These are phyloP conservation scores for Phytophthora ramorum DNA, from an alignment of 352 stramenopile genomes.

Conservation along the genomic window DNA sequence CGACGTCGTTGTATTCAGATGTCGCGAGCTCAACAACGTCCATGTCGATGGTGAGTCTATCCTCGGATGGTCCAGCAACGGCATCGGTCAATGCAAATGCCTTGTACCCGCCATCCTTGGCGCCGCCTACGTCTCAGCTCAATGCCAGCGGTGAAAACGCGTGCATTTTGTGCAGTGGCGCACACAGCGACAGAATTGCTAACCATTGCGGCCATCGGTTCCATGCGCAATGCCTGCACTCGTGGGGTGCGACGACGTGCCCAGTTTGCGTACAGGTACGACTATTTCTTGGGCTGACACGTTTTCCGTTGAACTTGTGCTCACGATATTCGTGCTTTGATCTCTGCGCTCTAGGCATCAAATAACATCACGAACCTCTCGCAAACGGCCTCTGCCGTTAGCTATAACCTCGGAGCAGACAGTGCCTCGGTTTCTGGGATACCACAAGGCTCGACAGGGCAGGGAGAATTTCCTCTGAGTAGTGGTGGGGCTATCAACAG, in stretches of 20 bases:
- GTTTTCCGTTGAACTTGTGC: conserved; percentile 8
- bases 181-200: conserved; percentile 58
- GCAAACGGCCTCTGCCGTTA: conserved; percentile 14
- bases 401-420: conserved; percentile 33
- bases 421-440: conserved; percentile 31
- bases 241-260: conserved; percentile 66
- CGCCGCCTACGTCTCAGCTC: conserved; percentile 25
- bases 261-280: conserved; percentile 58
- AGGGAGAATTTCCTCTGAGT: conserved; percentile 31
- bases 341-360: conserved; percentile 29
- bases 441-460: conserved; percentile 29
- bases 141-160: conserved; percentile 32
- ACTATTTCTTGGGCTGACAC: not conserved
- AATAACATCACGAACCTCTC: conserved; percentile 39
- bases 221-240: conserved; percentile 65
- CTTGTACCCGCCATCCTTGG: conserved; percentile 38
- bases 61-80: conserved; percentile 35
- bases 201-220: conserved; percentile 75
- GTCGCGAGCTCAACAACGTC: conserved; percentile 40
- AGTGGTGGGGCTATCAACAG: conserved; percentile 34
- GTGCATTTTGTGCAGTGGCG: conserved; percentile 55
- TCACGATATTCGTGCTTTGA: conserved; percentile 13
- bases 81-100: conserved; percentile 33
- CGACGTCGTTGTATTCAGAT: conserved; percentile 40
- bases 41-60: conserved; percentile 41